Percentiles rank a stretch among this genome's conserved stretches.
Conservation (phyloP, 805 yeast genomes). For the Metschnikowia arizonensis region DNA sequence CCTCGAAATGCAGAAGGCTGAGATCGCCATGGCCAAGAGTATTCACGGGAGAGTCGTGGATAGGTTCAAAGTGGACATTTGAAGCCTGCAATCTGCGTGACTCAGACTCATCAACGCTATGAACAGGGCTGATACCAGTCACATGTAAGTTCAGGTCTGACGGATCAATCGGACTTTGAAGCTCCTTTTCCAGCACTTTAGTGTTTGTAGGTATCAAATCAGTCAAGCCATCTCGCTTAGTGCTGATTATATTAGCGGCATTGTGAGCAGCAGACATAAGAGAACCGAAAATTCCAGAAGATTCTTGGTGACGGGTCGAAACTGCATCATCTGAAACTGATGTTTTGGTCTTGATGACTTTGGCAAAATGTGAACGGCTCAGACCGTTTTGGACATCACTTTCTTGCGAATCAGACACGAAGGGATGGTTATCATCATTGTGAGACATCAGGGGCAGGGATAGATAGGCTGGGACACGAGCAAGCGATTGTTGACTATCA, state of each 20-base stretch:
- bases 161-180: not conserved
- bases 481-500: not conserved
- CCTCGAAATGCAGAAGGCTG: slow-evolving; percentile 28
- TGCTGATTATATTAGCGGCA: slow-evolving; percentile 32
- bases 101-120: not conserved
- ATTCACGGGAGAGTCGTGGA: slow-evolving; percentile 43
- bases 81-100: slow-evolving; percentile 12
- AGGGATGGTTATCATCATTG: not conserved
- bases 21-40: slow-evolving; percentile 50
- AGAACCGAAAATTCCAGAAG: slow-evolving; percentile 40
- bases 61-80: slow-evolving; percentile 44
- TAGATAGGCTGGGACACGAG: not conserved
- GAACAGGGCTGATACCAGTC: not conserved
- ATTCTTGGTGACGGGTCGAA: slow-evolving; percentile 7
- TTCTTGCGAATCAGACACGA: not conserved
- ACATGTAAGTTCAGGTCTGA: not conserved
- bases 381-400: not conserved
- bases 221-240: slow-evolving; percentile 9
- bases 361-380: not conserved
- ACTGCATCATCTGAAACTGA: not conserved
- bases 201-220: not conserved
- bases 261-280: slow-evolving; percentile 46
- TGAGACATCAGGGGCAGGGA: slow-evolving; percentile 3
- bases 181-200: not conserved
- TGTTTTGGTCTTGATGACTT: not conserved